Base-by-base conservation (phyloP, 805 yeast species). In the Isabelozyma gotoi region DNA sequence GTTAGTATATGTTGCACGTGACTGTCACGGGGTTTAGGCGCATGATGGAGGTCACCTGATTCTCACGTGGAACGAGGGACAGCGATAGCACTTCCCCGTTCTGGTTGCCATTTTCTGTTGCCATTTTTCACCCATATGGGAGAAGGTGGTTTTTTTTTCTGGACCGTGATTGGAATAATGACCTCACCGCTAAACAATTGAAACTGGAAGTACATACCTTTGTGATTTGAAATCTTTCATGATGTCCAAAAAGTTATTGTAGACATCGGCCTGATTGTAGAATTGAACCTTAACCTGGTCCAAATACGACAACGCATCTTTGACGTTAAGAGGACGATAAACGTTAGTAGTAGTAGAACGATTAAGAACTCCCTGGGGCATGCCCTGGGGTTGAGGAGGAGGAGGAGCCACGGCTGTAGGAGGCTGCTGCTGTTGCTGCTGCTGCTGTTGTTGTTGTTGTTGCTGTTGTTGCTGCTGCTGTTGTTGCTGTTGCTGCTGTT, bases 211-310 rank as follows among this genome's bases (percentile, higher is more conserved):
- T 41, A 73, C 81, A 48, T 65, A 77, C 82, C 82, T 81, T 70
- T 92, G 97, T 42, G 95, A 85, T 72, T 95, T 95, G 73, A 94
- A 95, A 62, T 95, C 99, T 71, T 95, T 95, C 99, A 94, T 94
- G 51, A 94, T 92, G 62, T 94, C 99, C 59, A 94, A 76, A 59
- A 95, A 94, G 64, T 88, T 90, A 65, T 94, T 94, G 74, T 94
- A 94, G 35, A 94, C 96, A 56, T 91, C 97, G 0, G 98, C 95
- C 67, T 92, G 96, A 51, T 83, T 79, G 63, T 80, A 85, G 67
- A 94, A 94, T 63, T 91, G 97, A 39, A 85, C 78, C 66, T 94
- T 94, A 41, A 94, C 99, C 67, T 91, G 96, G 62, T 95, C 99
- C 53, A 94, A 77, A 60, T 95, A 94, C 7, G 96, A 83, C 51